phyloP scores from a whole-genome alignment of 805 yeast species.

The Lipomyces kockii region DNA sequence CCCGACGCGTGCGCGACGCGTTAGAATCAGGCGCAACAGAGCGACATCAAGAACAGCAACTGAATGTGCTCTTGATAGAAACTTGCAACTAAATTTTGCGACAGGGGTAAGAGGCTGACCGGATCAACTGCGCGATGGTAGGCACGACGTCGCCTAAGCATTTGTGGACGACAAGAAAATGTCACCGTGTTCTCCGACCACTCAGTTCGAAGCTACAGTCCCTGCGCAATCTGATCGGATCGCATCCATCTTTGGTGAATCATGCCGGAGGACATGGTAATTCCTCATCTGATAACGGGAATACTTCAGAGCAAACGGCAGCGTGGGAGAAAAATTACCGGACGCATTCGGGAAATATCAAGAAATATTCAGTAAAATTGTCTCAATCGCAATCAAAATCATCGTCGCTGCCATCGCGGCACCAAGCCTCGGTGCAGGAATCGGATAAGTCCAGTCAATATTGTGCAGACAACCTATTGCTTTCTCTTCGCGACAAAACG shows the following conservation, averaged over 20 bases:
- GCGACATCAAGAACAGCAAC: too few relatives aligned
- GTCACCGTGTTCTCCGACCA: slow-evolving; percentile 32
- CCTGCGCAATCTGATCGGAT: slow-evolving; percentile 16
- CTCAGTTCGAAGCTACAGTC: slow-evolving; percentile 26
- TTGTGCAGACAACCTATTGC: slow-evolving; percentile 4
- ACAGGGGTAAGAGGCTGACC: background rate
- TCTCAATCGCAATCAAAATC: background rate
- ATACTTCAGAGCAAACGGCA: background rate
- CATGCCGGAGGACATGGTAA: background rate
- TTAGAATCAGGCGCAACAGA: too few relatives aligned
- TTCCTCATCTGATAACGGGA: background rate
- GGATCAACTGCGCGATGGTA: background rate
- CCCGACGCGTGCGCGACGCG: background rate
- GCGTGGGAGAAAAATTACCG: background rate
- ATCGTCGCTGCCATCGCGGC: background rate
- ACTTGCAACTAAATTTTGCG: background rate
- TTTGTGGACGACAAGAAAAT: slow-evolving; percentile 32
- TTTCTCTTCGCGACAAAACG: slow-evolving; percentile 10
- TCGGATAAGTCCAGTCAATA: background rate
- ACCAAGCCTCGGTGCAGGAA: background rate
- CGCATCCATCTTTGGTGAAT: slow-evolving; percentile 25
- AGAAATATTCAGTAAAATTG: slow-evolving; percentile 2
- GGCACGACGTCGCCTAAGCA: slow-evolving; percentile 8
- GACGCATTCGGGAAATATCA: background rate
- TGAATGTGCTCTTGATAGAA: background rate